Percentiles rank a stretch among this genome's conserved stretches.
These are phyloP conservation scores for Ascoidea tarda DNA, from an alignment of 805 yeast species.

Conservation along the genomic window DNA sequence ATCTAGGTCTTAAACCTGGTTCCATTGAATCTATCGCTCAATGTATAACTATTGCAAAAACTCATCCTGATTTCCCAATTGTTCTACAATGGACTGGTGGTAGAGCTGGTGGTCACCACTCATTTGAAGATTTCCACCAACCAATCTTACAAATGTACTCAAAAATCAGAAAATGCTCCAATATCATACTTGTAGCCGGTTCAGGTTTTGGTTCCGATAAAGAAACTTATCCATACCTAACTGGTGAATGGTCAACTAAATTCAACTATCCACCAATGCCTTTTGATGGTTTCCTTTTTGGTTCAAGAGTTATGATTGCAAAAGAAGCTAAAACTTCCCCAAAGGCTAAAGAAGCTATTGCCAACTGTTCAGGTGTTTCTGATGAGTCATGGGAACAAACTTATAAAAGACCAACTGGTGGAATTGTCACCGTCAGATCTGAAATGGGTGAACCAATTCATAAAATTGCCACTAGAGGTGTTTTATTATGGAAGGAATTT, in stretches of 20 bases:
- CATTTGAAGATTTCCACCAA: slow-evolving; percentile 97
- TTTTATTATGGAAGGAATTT: slow-evolving; percentile 91
- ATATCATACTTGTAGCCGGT: slow-evolving; percentile 89
- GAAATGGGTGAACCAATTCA: slow-evolving; percentile 99
- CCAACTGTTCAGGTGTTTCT: slow-evolving; percentile 78
- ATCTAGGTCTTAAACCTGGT: slow-evolving; percentile 96
- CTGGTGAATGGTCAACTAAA: slow-evolving; percentile 89
- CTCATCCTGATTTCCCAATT: slow-evolving; percentile 93
- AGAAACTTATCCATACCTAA: slow-evolving; percentile 93
- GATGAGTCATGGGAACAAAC: slow-evolving; percentile 89
- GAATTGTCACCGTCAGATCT: slow-evolving; percentile 87
- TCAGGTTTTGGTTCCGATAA: slow-evolving; percentile 97
- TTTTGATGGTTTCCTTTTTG: slow-evolving; percentile 91
- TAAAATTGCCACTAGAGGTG: slow-evolving; percentile 97
- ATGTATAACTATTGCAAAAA: slow-evolving; percentile 81
- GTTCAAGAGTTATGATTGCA: slow-evolving; percentile 95
- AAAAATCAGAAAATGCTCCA: slow-evolving; percentile 80
- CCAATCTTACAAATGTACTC: slow-evolving; percentile 94
- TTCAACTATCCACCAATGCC: slow-evolving; percentile 98
- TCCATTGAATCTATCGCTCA: slow-evolving; percentile 85
- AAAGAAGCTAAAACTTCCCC: slow-evolving; percentile 91
- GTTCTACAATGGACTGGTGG: slow-evolving; percentile 99
- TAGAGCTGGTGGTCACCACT: slow-evolving; percentile 99
- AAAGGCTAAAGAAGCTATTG: slow-evolving; percentile 88
- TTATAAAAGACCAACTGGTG: slow-evolving; percentile 93